Percentiles rank a stretch among this genome's conserved stretches.
Evolutionary conservation across 257 asterid genomes (phyloP).

Genomic region (Solanum appendiculatum): DNA sequence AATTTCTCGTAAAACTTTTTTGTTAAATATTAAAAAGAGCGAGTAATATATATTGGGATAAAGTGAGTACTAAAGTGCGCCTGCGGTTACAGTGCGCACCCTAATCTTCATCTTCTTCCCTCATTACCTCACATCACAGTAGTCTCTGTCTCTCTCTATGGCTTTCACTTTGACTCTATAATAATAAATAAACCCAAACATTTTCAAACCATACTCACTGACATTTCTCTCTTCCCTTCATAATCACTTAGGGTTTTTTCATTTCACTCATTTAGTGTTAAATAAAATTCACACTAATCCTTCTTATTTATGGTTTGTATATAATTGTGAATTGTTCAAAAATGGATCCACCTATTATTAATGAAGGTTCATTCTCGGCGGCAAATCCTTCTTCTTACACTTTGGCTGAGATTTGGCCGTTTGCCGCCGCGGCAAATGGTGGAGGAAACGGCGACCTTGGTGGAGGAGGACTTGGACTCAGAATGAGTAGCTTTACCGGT

Average conservation of each 20-base stretch:
- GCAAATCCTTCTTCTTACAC: constrained; percentile 64
- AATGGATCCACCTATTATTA: constrained; percentile 85
- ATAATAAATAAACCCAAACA: neutral
- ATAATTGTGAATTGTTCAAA: neutral
- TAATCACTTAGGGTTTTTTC: neutral
- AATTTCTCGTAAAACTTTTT: too few species aligned
- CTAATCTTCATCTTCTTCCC: constrained; percentile 7
- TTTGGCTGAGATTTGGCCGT: constrained; percentile 67
- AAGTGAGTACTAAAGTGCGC: neutral
- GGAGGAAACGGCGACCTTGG: constrained; percentile 5
- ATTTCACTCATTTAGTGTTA: neutral
- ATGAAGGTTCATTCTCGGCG: constrained; percentile 62
- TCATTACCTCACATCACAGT: constrained; percentile 36
- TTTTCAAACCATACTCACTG: neutral
- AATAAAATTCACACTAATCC: neutral
- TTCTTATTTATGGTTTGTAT: neutral
- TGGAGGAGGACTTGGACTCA: constrained; percentile 40
- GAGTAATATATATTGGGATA: neutral
- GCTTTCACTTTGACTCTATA: neutral
- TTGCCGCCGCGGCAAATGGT: constrained; percentile 24
- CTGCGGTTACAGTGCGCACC: neutral
- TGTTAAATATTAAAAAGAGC: too few species aligned
- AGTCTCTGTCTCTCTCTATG: constrained; percentile 11
- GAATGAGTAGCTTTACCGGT: constrained; percentile 35
- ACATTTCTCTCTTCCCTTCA: constrained; percentile 7